Percentiles rank a stretch among this genome's conserved stretches.
phyloP scores from a whole-genome alignment of 805 yeast genomes.

The Nematodospora valgi region DNA sequence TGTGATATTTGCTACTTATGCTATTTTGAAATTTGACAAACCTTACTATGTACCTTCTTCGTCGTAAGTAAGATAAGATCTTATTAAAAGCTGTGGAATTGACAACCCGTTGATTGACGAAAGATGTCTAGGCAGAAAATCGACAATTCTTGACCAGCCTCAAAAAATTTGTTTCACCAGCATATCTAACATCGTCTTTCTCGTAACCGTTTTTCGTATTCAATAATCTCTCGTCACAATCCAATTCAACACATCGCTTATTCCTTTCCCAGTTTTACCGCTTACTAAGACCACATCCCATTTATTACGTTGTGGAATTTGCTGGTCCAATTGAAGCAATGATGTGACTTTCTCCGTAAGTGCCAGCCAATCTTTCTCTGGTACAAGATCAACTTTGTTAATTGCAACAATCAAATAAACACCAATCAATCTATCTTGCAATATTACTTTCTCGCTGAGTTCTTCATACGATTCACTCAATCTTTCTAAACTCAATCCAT shows the following conservation, averaged over 20 bases:
- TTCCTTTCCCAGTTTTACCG: conserved; percentile 33
- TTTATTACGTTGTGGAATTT: conserved; percentile 17
- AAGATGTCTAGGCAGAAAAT: too few species aligned
- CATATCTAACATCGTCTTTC: too few species aligned
- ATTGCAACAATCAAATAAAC: conserved; percentile 63
- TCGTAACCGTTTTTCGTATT: background rate
- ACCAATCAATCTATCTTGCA: conserved; percentile 69
- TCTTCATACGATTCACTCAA: conserved; percentile 64
- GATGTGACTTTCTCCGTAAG: conserved; percentile 14
- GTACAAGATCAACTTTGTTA: conserved; percentile 69
- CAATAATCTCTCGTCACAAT: conserved; percentile 17
- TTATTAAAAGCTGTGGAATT: too few species aligned
- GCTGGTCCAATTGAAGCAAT: conserved; percentile 16
- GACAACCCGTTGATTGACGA: too few species aligned
- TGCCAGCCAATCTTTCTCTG: conserved; percentile 13
- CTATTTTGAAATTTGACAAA: too few species aligned
- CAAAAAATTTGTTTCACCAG: too few species aligned
- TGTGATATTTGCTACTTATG: too few species aligned
- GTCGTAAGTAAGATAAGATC: too few species aligned
- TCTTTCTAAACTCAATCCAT: conserved; percentile 58
- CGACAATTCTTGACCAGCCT: too few species aligned
- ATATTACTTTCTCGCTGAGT: conserved; percentile 53
- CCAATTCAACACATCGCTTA: conserved; percentile 25
- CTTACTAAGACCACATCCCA: conserved; percentile 30
- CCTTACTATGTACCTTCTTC: too few species aligned